Evolutionary conservation across 1,284 basidiomycete genomes (phyloP), one percentile per base, ranked within the genome.

Genomic region (Pseudozyma thailandica): DNA sequence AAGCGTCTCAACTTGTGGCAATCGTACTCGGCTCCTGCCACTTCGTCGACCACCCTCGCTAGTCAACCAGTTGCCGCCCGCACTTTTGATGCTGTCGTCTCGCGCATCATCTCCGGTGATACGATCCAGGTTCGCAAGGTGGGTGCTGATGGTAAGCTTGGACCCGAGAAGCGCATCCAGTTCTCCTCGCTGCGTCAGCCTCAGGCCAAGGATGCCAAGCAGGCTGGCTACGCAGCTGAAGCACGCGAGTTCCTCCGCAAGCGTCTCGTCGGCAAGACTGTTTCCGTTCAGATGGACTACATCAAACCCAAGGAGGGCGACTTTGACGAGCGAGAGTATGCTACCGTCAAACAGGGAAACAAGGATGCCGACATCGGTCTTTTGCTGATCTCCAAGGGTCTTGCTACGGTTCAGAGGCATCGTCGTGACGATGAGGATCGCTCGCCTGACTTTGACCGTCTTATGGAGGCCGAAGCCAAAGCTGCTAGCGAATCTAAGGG

Each of bases 361-460:
- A 68, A 77, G 68, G 73, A 73, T 37, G 59, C 66, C 50, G 97
- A 96, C 81, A 86, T 98, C 46, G 91, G 93, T 2, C 92, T 95
- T 80, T 91, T 94, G 80, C 86, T 98, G 31, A 90, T 97, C 62
- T 93, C 96, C 81, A 93, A 93, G 78, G 95, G 95, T 46, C 86
- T 96, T 12, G 93, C 93, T 2, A 91, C 90, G 51, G 91, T 92
- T 9, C 89, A 97, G 42, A 89, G 94, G 47, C 95, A 98, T 84
- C 91, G 90, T 75, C 60, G 92, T 39, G 94, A 96, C 75, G 95
- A 98, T 80, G 95, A 98, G 84, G 92, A 95, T 75, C 89, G 94
- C 49, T 95, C 94, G 20, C 88, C 91, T 13, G 94, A 97, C 82
- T 93, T 92, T 74, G 95, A 98, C 85, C 92, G 93, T 83, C 86